These are phyloP conservation scores for Hortiboletus flavorubellus DNA, from an alignment of 768 basidiomycete genomes.

Conservation along the genomic window DNA sequence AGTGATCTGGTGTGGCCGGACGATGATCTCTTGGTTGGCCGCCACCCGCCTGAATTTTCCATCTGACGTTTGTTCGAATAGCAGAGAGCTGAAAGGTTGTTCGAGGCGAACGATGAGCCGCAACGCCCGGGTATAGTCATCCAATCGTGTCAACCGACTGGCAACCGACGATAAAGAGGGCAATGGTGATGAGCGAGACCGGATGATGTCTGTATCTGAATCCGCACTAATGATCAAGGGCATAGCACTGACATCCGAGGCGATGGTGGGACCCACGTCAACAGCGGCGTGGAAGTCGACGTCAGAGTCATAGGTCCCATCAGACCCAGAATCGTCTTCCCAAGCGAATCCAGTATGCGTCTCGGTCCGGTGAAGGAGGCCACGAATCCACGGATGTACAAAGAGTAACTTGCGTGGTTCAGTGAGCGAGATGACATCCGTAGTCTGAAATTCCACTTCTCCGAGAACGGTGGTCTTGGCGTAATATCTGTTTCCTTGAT, in stretches of 20 bases:
- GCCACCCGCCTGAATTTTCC: conserved; percentile 21
- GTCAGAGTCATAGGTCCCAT: conserved; percentile 4
- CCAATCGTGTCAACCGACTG: background rate
- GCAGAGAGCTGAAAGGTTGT: conserved; percentile 10
- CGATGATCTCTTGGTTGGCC: conserved; percentile 9
- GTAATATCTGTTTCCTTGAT: background rate
- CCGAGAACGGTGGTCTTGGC: conserved; percentile 7
- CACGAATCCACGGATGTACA: conserved; percentile 12
- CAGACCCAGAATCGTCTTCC: conserved; percentile 9
- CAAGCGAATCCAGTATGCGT: background rate
- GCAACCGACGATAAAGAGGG: background rate
- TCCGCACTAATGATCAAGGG: conserved; percentile 2
- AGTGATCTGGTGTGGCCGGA: conserved; percentile 2
- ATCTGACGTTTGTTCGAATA: conserved; percentile 5
- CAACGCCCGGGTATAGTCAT: conserved; percentile 8
- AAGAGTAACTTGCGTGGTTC: conserved; percentile 6
- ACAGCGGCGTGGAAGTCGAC: conserved; percentile 1
- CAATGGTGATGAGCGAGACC: background rate
- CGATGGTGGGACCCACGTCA: background rate
- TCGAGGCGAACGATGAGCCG: conserved; percentile 13
- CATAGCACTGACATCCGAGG: background rate
- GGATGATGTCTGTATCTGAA: background rate
- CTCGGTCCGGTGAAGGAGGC: background rate
- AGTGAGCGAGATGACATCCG: background rate
- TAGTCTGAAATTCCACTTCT: conserved; percentile 6